phyloP scores from a whole-genome alignment of 1,284 basidiomycete genomes.

The Tetrapyrgos nigripes region DNA sequence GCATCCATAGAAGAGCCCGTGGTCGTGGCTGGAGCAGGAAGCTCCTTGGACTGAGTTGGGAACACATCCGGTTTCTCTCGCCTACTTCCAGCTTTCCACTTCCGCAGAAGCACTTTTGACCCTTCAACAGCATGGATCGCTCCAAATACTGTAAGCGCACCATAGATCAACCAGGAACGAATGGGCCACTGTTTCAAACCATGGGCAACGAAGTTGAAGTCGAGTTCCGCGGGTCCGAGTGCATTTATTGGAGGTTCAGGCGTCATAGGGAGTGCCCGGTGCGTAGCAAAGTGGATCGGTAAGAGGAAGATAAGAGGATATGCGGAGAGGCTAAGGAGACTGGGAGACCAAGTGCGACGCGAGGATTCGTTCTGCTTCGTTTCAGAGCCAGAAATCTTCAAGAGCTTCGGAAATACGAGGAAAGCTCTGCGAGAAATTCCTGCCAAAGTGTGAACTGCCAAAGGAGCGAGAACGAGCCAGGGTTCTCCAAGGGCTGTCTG shows the following conservation, averaged over 20 bases:
- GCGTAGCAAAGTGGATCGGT: constrained; percentile 67
- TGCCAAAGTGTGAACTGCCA: constrained; percentile 62
- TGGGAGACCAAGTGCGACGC: constrained; percentile 32
- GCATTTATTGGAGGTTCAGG: constrained; percentile 52
- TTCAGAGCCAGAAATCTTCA: constrained; percentile 17
- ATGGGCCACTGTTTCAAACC: constrained; percentile 65
- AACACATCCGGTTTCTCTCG: neutral
- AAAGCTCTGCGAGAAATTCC: constrained; percentile 57
- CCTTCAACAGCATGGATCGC: constrained; percentile 68
- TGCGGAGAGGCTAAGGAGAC: constrained; percentile 59
- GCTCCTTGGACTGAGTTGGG: neutral
- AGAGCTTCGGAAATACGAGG: constrained; percentile 27
- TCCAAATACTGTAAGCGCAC: constrained; percentile 56
- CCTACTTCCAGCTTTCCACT: neutral
- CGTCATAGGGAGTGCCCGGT: constrained; percentile 59
- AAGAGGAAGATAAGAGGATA: constrained; percentile 61
- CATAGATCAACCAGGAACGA: constrained; percentile 65
- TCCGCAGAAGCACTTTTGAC: constrained; percentile 16
- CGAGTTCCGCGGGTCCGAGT: constrained; percentile 74
- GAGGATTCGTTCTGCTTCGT: constrained; percentile 35
- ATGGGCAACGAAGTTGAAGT: constrained; percentile 78
- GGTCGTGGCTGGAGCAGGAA: no score
- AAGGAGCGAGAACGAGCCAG: constrained; percentile 65
- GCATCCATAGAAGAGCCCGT: neutral
- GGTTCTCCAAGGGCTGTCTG: constrained; percentile 70